Conservation (phyloP, 768 basidiomycete species). For the Leccinum boreale region DNA sequence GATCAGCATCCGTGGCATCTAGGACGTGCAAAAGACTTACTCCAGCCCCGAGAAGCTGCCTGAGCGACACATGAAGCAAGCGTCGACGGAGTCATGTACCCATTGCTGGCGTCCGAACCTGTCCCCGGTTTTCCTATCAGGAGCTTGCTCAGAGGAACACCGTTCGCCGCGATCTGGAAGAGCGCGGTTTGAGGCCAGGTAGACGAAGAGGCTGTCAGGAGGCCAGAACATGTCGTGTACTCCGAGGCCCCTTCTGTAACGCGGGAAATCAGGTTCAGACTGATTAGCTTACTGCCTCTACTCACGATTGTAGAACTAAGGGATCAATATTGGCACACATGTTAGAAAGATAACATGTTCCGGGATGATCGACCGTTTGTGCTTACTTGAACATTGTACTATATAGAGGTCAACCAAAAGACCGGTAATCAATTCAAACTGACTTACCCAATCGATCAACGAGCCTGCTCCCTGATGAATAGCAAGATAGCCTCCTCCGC, state of each 20-base stretch:
- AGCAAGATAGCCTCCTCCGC: constrained; percentile 37
- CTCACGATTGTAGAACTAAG: constrained; percentile 31
- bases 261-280: not conserved
- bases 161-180: constrained; percentile 48
- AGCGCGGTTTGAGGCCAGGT: constrained; percentile 60
- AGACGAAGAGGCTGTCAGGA: constrained; percentile 56
- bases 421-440: not conserved
- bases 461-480: constrained; percentile 37
- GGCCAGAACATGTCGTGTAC: constrained; percentile 59
- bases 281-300: not conserved
- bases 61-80: constrained; percentile 58
- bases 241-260: constrained; percentile 56
- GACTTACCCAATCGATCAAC: constrained; percentile 44
- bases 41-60: constrained; percentile 63
- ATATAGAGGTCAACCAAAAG: not conserved
- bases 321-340: not conserved
- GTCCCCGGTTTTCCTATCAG: constrained; percentile 55
- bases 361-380: not conserved
- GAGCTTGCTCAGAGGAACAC: constrained; percentile 46
- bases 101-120: constrained; percentile 40
- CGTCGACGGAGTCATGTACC: constrained; percentile 56
- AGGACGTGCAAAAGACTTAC: constrained; percentile 37
- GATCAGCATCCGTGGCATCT: not conserved
- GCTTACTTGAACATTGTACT: constrained; percentile 40
- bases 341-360: not conserved